phyloP scores from a whole-genome alignment of 2,329 filamentous ascomycete species.

The Fusarium humuli region DNA sequence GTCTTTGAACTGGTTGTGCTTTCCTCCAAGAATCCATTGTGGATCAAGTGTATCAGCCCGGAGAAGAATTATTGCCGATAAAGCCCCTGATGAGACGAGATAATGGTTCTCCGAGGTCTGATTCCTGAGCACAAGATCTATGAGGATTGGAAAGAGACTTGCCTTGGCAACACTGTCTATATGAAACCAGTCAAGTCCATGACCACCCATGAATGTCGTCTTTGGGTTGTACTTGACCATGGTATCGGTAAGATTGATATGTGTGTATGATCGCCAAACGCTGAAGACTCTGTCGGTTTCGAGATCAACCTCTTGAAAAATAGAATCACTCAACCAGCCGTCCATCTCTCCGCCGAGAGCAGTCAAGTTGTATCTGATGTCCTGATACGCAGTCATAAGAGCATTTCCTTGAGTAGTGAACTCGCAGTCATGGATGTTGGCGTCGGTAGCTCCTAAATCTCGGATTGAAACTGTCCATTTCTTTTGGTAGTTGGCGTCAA shows the following conservation, averaged over 20 bases:
- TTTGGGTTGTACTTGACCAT: constrained; percentile 33
- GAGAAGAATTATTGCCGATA: constrained; percentile 49
- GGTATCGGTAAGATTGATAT: constrained; percentile 38
- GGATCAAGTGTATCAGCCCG: constrained; percentile 44
- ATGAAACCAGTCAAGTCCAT: constrained; percentile 47
- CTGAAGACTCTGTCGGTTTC: constrained; percentile 39
- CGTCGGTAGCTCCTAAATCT: constrained; percentile 25
- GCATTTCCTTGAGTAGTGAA: constrained; percentile 36
- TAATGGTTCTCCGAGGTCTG: constrained; percentile 49
- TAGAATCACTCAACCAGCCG: constrained; percentile 39
- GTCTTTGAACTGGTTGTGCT: constrained; percentile 50
- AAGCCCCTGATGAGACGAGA: constrained; percentile 49
- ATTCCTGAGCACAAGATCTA: not conserved
- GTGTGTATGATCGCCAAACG: constrained; percentile 44
- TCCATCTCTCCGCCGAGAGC: constrained; percentile 36
- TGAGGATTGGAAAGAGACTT: not conserved
- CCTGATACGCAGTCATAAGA: constrained; percentile 41
- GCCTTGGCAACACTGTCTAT: constrained; percentile 47
- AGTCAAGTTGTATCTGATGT: constrained; percentile 42
- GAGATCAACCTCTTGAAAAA: constrained; percentile 43
- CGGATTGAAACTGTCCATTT: constrained; percentile 35
- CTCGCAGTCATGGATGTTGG: constrained; percentile 43
- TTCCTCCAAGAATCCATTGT: constrained; percentile 53
- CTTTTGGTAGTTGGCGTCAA: constrained; percentile 38
- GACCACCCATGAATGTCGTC: constrained; percentile 33